Conservation (phyloP, 176 grass and related monocot genomes). For the Ensete glaucum region DNA sequence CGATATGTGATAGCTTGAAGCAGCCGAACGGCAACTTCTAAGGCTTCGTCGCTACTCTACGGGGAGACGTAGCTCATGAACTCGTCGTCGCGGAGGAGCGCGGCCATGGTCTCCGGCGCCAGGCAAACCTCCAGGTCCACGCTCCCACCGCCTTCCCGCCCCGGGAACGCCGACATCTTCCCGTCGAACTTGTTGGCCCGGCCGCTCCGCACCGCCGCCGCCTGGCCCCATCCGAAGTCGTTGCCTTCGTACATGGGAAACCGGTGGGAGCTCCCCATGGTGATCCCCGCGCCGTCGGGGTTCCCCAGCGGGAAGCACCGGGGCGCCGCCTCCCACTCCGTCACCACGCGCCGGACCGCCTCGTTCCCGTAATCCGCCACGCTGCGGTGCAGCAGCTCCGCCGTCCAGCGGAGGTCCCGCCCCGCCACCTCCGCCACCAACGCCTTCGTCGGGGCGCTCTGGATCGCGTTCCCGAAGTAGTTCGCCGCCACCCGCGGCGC, state of each 20-base stretch:
- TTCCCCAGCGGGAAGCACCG: constrained; percentile 17
- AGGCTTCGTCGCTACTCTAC: background rate
- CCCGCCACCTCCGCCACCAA: background rate
- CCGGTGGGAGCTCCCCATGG: constrained; percentile 11
- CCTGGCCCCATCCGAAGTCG: constrained; percentile 15
- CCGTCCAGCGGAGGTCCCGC: background rate
- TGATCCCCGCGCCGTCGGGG: constrained; percentile 9
- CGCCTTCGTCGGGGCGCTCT: constrained; percentile 11
- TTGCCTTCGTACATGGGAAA: constrained; percentile 19
- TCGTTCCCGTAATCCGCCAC: constrained; percentile 2
- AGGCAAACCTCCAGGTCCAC: constrained; percentile 16
- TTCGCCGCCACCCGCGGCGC: background rate
- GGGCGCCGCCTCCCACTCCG: constrained; percentile 8
- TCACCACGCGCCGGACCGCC: background rate
- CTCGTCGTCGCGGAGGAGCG: constrained; percentile 4
- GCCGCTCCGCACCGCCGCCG: constrained; percentile 11
- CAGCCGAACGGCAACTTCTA: too few relatives aligned
- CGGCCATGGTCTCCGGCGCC: constrained; percentile 12
- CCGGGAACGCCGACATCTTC: constrained; percentile 19
- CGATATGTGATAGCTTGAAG: background rate
- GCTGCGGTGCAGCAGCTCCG: constrained; percentile 7
- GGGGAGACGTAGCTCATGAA: constrained; percentile 17
- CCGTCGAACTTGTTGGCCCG: constrained; percentile 20
- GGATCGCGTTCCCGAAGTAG: constrained; percentile 21
- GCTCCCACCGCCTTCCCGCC: constrained; percentile 1